Evolutionary conservation across 176 grass and related monocot genomes (phyloP).

Genomic region (Hsuehochloa calcarea): DNA sequence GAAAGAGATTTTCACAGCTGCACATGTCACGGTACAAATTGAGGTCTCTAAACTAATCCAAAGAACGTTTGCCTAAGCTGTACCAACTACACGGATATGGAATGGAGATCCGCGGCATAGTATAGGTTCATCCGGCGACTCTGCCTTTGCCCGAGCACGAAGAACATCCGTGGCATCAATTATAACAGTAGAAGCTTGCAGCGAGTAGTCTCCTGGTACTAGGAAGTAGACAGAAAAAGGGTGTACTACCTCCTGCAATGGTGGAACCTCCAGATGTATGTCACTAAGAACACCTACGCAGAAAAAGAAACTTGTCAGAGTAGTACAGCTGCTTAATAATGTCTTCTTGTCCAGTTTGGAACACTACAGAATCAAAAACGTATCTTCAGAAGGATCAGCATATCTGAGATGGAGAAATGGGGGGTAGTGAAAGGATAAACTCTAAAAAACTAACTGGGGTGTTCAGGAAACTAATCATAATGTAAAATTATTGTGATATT

Average conservation of each 20-base stretch:
- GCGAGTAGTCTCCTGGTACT: conserved; percentile 85
- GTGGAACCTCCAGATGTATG: conserved; percentile 77
- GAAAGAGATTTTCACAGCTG: conserved; percentile 37
- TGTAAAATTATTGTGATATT: conserved; percentile 3
- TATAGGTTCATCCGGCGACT: conserved; percentile 73
- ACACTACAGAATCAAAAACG: neutral
- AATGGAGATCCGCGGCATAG: conserved; percentile 85
- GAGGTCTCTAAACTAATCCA: conserved; percentile 27
- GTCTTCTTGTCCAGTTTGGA: neutral
- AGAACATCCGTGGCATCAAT: conserved; percentile 80
- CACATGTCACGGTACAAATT: conserved; percentile 28
- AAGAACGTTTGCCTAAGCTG: conserved; percentile 37
- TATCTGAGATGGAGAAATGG: neutral
- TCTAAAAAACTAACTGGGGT: neutral
- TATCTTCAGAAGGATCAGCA: neutral
- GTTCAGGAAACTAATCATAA: neutral
- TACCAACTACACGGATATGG: conserved; percentile 72
- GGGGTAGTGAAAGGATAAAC: neutral
- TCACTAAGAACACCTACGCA: conserved; percentile 68
- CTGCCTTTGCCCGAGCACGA: conserved; percentile 75
- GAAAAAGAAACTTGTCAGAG: conserved; percentile 8
- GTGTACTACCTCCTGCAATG: conserved; percentile 77
- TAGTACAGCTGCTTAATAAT: neutral
- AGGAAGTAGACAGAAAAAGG: conserved; percentile 94
- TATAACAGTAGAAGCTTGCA: conserved; percentile 77